phyloP scores from a whole-genome alignment of 345 rosid species.

The Salix purpurea region DNA sequence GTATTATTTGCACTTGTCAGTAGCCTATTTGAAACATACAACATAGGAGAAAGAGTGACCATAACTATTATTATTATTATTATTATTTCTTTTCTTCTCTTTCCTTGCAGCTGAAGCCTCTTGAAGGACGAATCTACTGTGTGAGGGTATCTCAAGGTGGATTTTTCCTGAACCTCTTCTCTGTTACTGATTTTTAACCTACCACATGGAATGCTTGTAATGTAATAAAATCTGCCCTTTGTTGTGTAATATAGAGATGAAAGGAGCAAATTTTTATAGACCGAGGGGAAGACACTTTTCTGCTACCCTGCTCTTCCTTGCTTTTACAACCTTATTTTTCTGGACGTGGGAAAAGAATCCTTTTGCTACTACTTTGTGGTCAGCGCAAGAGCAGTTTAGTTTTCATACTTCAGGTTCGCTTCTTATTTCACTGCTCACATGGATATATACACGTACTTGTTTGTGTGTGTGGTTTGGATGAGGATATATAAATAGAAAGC shows the following conservation, averaged over 20 bases:
- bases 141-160: neutral
- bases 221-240: neutral
- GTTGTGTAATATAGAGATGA: slow-evolving; percentile 29
- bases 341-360: slow-evolving; percentile 50
- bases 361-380: slow-evolving; percentile 24
- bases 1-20: no score
- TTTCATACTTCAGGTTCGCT: slow-evolving; percentile 47
- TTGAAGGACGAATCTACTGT: neutral
- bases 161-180: neutral
- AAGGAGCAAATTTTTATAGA: slow-evolving; percentile 32
- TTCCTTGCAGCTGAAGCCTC: neutral
- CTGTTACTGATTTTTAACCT: neutral
- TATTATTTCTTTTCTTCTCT: neutral
- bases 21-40: neutral
- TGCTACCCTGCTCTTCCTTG: slow-evolving; percentile 27
- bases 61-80: neutral
- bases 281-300: slow-evolving; percentile 40
- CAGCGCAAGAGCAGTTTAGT: slow-evolving; percentile 33
- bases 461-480: neutral
- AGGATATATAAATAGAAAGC: neutral
- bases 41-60: neutral
- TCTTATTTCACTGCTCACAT: neutral
- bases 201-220: neutral
- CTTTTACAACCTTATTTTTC: slow-evolving; percentile 35
- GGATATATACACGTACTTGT: neutral